These are phyloP conservation scores for Mortierella polycephala DNA, from an alignment of 371 early-diverging fungal genomes.

Conservation along the genomic window DNA sequence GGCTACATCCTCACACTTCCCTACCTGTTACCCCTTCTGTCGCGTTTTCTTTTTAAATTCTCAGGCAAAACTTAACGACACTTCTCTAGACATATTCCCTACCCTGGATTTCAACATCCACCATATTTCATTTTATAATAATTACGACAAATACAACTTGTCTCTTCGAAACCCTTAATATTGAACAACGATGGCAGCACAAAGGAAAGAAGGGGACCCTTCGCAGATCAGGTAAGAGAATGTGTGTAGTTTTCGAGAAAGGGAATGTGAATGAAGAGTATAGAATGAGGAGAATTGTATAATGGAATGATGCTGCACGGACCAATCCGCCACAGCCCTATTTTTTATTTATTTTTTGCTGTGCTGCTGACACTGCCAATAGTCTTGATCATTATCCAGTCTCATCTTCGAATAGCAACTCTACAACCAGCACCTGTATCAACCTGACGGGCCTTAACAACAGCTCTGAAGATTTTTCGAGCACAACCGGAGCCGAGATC, in stretches of 20 bases:
- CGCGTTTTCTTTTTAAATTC: no score
- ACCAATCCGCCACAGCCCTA: background rate
- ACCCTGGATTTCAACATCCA: no score
- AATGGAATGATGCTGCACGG: background rate
- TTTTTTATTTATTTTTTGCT: background rate
- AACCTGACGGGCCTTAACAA: slow-evolving; percentile 7
- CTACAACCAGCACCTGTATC: slow-evolving; percentile 11
- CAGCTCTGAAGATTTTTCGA: background rate
- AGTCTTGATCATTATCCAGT: slow-evolving; percentile 10
- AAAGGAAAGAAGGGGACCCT: slow-evolving; percentile 19
- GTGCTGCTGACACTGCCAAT: background rate
- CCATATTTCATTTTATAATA: no score
- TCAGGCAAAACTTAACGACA: no score
- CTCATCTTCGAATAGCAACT: slow-evolving; percentile 14
- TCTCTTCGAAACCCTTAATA: no score
- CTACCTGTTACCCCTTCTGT: no score
- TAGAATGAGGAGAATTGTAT: no score
- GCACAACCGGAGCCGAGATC: background rate
- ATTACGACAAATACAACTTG: no score
- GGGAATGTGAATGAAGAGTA: background rate
- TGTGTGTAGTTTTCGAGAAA: background rate
- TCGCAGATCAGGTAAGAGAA: slow-evolving; percentile 35
- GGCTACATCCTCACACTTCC: no score
- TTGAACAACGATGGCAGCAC: slow-evolving; percentile 5
- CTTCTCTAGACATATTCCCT: no score